Evolutionary conservation across 2,329 filamentous ascomycete genomes (phyloP), one percentile per base, ranked within the genome.

Genomic region (Emydomyces testavorans): DNA sequence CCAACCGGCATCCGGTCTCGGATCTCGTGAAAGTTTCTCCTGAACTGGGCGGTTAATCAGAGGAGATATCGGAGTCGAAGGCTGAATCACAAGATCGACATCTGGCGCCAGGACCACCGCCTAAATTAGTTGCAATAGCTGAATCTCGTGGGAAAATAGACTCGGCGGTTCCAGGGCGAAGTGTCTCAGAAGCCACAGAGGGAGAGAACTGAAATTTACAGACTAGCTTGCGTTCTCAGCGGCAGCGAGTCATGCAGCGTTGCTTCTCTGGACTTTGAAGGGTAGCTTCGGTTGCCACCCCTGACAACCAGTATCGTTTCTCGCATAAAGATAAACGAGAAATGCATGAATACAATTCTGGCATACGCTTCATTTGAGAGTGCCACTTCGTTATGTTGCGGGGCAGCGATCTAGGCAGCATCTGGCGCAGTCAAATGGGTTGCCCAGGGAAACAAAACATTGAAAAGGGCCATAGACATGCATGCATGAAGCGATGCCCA

Each of bases 281-380:
- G n/a, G 34, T 16, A n/a, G n/a, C 34, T 16, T 16, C 8, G 15
- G n/a, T 23, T 45, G 42, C 42, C 42, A 45, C 42, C 42, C 42
- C 32, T 37, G 31, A 21, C 34, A 1, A 7, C 10, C 42, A 37
- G 26, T 13, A 15, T 10, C 13, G 24, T 44, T 35, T 8, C 39
- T 29, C 7, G 28, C 40, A 43, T 32, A 8, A 26, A 34, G n/a
- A n/a, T n/a, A n/a, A 29, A 2, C 26, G 42, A 10, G 13, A 35
- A 35, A 35, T 15, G 3, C 32, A 36, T 5, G 16, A 20, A 18
- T 18, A 32, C 21, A 37, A 29, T 18, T 8, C 42, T 21, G 2
- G n/a, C 18, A 44, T 34, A 15, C 13, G n/a, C 18, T 36, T 20
- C 16, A 24, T n/a, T 8, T 8, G 15, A 7, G 18, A 24, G 21